phyloP scores from a whole-genome alignment of 768 basidiomycete species.

The Hemileccinum impolitum region DNA sequence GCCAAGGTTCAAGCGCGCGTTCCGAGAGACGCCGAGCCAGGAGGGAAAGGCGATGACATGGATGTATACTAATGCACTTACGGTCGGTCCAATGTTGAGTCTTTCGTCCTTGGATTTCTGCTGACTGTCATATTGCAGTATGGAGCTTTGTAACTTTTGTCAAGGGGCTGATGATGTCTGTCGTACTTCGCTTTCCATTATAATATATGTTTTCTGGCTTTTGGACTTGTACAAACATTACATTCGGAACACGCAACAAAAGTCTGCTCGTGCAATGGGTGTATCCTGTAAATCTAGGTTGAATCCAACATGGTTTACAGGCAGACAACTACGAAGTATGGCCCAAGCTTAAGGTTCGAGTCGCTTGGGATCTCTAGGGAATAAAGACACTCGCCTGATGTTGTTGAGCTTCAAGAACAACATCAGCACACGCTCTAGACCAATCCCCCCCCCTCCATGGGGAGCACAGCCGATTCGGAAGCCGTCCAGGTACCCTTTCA shows the following conservation, averaged over 20 bases:
- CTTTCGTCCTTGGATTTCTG: not conserved
- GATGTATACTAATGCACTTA: not conserved
- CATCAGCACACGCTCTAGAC: conserved; percentile 94
- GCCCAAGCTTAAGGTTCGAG: conserved; percentile 65
- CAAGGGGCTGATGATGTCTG: conserved; percentile 9
- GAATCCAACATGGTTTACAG: not conserved
- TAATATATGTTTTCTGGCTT: conserved; percentile 17
- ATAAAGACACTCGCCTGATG: conserved; percentile 87
- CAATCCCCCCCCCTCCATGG: conserved; percentile 96
- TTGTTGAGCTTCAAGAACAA: conserved; percentile 96
- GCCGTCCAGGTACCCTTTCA: conserved; percentile 90
- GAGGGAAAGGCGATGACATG: conserved; percentile 38
- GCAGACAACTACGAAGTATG: not conserved
- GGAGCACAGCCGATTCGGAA: conserved; percentile 95
- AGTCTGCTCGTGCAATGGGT: conserved; percentile 13
- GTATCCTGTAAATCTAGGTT: conserved; percentile 20
- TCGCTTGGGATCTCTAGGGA: conserved; percentile 96
- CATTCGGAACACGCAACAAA: conserved; percentile 25
- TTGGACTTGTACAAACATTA: conserved; percentile 15
- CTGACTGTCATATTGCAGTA: conserved; percentile 15
- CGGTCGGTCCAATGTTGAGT: conserved; percentile 10
- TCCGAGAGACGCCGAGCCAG: conserved; percentile 61
- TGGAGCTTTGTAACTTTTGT: conserved; percentile 20
- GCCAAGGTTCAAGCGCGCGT: conserved; percentile 43
- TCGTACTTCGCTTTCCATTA: conserved; percentile 23